Percentiles rank a stretch among this genome's conserved stretches.
These are phyloP conservation scores for Neurospora crassa DNA, from an alignment of 2,329 filamentous ascomycete genomes.

Conservation along the genomic window DNA sequence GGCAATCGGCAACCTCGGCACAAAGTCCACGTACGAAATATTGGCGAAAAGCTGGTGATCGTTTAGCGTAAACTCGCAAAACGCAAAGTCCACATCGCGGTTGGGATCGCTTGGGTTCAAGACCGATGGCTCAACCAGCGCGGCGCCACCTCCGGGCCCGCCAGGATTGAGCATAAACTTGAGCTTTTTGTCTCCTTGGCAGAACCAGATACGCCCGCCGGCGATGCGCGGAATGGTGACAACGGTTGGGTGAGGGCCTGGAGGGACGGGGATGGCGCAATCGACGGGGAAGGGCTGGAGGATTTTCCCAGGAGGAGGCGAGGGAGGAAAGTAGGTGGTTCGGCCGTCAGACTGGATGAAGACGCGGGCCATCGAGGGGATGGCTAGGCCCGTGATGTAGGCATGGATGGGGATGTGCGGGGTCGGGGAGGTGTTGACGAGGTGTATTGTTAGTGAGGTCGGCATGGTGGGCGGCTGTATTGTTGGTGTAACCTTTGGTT, in stretches of 20 bases:
- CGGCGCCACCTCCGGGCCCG: conserved; percentile 29
- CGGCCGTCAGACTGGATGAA: conserved; percentile 36
- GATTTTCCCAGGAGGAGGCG: conserved; percentile 32
- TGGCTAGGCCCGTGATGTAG: conserved; percentile 54
- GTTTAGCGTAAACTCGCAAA: conserved; percentile 54
- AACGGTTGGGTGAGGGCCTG: conserved; percentile 36
- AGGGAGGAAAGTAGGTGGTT: conserved; percentile 45
- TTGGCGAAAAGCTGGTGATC: conserved; percentile 48
- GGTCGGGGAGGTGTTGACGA: conserved; percentile 25
- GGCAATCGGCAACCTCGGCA: conserved; percentile 42
- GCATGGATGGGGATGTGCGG: conserved; percentile 39
- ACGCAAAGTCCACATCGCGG: conserved; percentile 41
- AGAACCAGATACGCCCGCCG: conserved; percentile 56
- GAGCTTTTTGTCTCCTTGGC: conserved; percentile 40
- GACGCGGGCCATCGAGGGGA: conserved; percentile 33
- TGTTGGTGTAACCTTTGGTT: background rate
- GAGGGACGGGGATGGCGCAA: conserved; percentile 47
- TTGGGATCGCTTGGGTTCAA: conserved; percentile 51
- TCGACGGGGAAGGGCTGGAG: conserved; percentile 42
- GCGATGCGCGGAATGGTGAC: conserved; percentile 54
- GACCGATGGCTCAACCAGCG: conserved; percentile 58
- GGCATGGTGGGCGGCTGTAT: conserved; percentile 20
- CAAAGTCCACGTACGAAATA: conserved; percentile 60
- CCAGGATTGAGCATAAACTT: conserved; percentile 57
- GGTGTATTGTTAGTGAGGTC: conserved; percentile 38